Evolutionary conservation across 805 yeast species (phyloP), one percentile per base, ranked within the genome.

Genomic region (Sugiyamaella valdiviana): DNA sequence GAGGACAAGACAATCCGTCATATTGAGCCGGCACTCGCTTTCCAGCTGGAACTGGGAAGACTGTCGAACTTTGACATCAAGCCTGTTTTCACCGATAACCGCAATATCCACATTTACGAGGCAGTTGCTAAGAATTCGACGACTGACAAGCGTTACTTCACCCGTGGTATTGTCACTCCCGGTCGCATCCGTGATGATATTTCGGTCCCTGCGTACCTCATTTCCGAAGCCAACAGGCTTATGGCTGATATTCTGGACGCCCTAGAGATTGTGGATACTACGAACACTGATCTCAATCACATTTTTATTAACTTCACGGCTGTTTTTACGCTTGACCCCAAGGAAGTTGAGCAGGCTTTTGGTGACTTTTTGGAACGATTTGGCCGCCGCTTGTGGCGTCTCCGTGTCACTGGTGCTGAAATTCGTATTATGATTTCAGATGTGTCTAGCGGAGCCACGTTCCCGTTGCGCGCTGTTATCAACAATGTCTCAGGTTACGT

Each of bases 341-440:
- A 84, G 60, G 98, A 93, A 70, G 97, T 93, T 53, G 96, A 91
- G 70, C 89, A 88, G 54, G 97, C 99, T 3, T 90, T 93, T 68
- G 98, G 96, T 57, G 95, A 96, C 17, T 93, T 93, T 80, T 76
- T 93, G 71, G 97, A 91, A 70, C 82, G 99, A 70, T 93, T 93
- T 58, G 99, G 99, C 54, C 80, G 96, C 72, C 80, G 97, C 68
- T 77, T 93, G 64, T 87, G 98, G 95, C 81, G 98, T 72, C 76
- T 95, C 62, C 82, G 99, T 62, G 93, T 93, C 44, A 89, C 98
- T 40, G 89, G 95, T 57, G 99, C 99, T 49, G 99, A 93, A 73
- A 88, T 93, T 56, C 81, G 99, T 65, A 93, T 93, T 61, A 90
- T 87, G 74, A 89, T 96, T 63, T 83, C 90, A 46, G 96, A 93